These are phyloP conservation scores for Acorus calamus DNA, from an alignment of 106 monocot genomes.

Conservation along the genomic window DNA sequence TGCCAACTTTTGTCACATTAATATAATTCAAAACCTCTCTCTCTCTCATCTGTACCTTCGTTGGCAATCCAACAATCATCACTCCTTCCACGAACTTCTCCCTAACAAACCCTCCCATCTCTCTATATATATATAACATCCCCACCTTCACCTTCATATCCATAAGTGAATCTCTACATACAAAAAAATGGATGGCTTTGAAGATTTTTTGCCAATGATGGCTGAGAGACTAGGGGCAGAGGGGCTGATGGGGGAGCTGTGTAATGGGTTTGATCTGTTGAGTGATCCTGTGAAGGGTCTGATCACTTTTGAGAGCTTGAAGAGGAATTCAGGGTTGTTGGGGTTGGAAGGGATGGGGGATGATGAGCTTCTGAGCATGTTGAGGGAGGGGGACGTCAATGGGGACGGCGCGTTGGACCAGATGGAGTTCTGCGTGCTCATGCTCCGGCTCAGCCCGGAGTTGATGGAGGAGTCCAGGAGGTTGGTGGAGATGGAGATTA, in stretches of 20 bases:
- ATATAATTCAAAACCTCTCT: no score
- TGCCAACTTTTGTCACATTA: no score
- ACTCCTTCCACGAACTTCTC: no score
- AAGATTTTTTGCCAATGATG: conserved; percentile 26
- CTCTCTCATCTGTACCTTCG: no score
- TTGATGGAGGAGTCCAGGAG: conserved; percentile 15
- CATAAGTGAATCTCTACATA: no score
- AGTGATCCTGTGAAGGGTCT: conserved; percentile 10
- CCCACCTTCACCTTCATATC: no score
- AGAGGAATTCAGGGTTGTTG: conserved; percentile 12
- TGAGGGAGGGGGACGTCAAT: conserved; percentile 24
- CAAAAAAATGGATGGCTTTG: background rate
- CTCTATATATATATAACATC: no score
- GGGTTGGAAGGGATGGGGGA: conserved; percentile 20
- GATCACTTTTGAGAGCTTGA: conserved; percentile 24
- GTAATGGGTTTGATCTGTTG: conserved; percentile 26
- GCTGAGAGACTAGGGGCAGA: conserved; percentile 19
- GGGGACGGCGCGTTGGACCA: conserved; percentile 24
- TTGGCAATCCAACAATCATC: no score
- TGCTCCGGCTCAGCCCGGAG: conserved; percentile 24
- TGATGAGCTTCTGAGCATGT: conserved; percentile 23
- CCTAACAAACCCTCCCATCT: no score
- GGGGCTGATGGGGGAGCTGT: conserved; percentile 24
- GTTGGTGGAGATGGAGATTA: conserved; percentile 1
- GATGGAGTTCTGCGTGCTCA: conserved; percentile 28